A percentile compares a stretch with the other conserved stretches of the same genome.
Conservation (phyloP, 495 filamentous ascomycete genomes). For the Podospora tetraspora region DNA sequence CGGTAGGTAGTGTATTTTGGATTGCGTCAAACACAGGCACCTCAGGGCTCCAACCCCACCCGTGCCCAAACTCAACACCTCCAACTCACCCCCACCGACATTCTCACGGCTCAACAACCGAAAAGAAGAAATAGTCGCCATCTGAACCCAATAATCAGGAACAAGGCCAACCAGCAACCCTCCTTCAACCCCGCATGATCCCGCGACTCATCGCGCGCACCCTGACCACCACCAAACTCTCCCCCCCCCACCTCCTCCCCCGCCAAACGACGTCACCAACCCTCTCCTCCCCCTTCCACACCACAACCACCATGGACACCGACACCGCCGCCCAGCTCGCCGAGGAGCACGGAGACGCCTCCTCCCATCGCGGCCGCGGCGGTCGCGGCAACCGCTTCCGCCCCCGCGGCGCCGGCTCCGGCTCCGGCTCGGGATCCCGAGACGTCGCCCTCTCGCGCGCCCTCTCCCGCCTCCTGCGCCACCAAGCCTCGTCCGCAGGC, state of each 20-base stretch:
- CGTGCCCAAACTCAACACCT: not conserved
- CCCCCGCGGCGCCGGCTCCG: constrained; percentile 17
- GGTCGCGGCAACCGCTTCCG: constrained; percentile 7
- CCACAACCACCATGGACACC: not conserved
- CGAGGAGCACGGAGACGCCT: not conserved
- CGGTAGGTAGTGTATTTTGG: too few relatives aligned
- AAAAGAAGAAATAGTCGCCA: not conserved
- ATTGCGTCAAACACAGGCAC: too few relatives aligned
- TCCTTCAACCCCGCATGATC: not conserved
- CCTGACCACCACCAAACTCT: not conserved
- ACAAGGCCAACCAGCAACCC: not conserved
- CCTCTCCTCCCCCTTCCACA: not conserved
- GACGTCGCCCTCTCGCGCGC: constrained; percentile 74
- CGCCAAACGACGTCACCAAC: not conserved
- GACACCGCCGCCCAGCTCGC: not conserved
- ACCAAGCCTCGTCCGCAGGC: constrained; percentile 75
- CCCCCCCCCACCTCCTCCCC: not conserved
- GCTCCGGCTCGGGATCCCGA: constrained; percentile 31
- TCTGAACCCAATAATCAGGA: not conserved
- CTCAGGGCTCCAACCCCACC: not conserved
- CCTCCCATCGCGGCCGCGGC: constrained; percentile 6
- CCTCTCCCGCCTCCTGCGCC: constrained; percentile 70
- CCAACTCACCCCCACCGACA: not conserved
- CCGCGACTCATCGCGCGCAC: not conserved
- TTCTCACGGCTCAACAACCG: not conserved